Percentiles rank a stretch among this genome's conserved stretches.
phyloP scores from a whole-genome alignment of 805 yeast genomes.

The Peterozyma toletana region DNA sequence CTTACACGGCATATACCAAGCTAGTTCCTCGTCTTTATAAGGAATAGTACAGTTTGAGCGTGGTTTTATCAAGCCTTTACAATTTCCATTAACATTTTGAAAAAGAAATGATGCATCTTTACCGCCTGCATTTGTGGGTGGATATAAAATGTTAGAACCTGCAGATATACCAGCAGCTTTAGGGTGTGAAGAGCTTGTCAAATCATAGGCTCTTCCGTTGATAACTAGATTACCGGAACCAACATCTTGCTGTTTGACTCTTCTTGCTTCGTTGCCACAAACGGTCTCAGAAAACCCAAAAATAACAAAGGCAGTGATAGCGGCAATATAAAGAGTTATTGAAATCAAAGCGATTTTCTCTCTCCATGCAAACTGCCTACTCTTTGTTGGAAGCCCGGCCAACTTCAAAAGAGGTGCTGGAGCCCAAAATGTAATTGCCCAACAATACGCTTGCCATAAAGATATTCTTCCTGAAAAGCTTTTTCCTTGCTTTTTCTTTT shows the following conservation, averaged over 20 bases:
- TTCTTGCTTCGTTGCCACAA: conserved; percentile 41
- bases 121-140: conserved; percentile 86
- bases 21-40: conserved; percentile 49
- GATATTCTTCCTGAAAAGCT: conserved; percentile 5
- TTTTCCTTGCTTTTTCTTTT: not conserved
- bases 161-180: conserved; percentile 69
- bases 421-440: conserved; percentile 83
- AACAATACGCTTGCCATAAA: conserved; percentile 81
- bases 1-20: conserved; percentile 97
- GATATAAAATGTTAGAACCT: conserved; percentile 69
- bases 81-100: conserved; percentile 89
- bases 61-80: conserved; percentile 72
- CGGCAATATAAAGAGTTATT: conserved; percentile 66
- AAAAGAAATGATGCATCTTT: conserved; percentile 77
- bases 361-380: conserved; percentile 93
- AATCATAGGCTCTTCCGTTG: conserved; percentile 75
- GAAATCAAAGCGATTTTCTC: conserved; percentile 86
- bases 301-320: conserved; percentile 76
- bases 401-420: conserved; percentile 65
- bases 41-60: conserved; percentile 69
- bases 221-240: conserved; percentile 57
- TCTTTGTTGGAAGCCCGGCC: conserved; percentile 73
- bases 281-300: conserved; percentile 87
- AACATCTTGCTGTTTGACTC: conserved; percentile 58
- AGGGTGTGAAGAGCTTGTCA: conserved; percentile 68